phyloP scores from a whole-genome alignment of 176 grass and related monocot genomes.

The Aegilops longissima region DNA sequence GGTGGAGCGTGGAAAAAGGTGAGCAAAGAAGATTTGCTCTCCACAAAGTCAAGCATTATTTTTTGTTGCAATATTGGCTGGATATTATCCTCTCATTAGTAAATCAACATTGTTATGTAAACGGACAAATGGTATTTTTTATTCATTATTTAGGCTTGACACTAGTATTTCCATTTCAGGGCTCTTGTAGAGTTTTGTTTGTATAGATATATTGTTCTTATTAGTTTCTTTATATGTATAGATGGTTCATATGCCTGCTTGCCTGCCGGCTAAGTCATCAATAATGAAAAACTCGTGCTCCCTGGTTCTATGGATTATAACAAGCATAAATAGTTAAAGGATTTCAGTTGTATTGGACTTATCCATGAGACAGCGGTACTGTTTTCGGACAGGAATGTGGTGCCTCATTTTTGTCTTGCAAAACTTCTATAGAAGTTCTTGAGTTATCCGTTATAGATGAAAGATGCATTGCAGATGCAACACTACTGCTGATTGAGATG shows the following conservation, averaged over 20 bases:
- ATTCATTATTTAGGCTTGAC: not conserved
- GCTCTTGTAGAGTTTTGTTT: not conserved
- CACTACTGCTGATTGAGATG: slow-evolving; percentile 65
- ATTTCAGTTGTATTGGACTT: slow-evolving; percentile 46
- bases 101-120: no score
- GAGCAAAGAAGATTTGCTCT: no score
- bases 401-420: slow-evolving; percentile 57
- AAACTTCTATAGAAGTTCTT: slow-evolving; percentile 64
- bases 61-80: no score
- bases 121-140: not conserved
- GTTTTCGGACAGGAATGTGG: slow-evolving; percentile 47
- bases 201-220: not conserved
- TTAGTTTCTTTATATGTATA: slow-evolving; percentile 27
- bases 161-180: not conserved
- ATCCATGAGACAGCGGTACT: slow-evolving; percentile 38
- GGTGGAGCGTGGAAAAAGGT: no score
- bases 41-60: no score
- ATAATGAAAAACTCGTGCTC: slow-evolving; percentile 43
- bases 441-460: slow-evolving; percentile 45
- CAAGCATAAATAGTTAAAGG: slow-evolving; percentile 58
- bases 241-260: slow-evolving; percentile 40
- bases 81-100: no score
- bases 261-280: not conserved
- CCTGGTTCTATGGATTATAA: slow-evolving; percentile 52
- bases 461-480: slow-evolving; percentile 59